phyloP scores from a whole-genome alignment of 106 monocot genomes.

The Dioscorea dumetorum region DNA sequence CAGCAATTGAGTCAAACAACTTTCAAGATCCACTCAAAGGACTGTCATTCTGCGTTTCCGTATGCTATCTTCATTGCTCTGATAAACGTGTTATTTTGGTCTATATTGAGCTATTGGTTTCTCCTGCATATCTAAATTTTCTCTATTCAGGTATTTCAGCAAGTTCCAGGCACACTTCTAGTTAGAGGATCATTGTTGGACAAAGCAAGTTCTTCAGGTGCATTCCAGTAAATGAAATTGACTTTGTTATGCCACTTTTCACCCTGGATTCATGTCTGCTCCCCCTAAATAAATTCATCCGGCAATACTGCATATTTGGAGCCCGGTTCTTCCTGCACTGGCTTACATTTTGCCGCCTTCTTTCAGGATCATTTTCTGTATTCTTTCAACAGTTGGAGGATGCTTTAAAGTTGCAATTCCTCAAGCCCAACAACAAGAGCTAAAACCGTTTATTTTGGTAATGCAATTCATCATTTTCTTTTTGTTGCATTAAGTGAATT shows the following conservation, averaged over 20 bases:
- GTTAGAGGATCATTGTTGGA: conserved; percentile 43
- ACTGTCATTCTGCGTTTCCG: conserved; percentile 37
- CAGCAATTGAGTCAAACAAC: conserved; percentile 1
- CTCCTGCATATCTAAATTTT: neutral
- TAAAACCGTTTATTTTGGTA: too few relatives aligned
- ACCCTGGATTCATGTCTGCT: too few relatives aligned
- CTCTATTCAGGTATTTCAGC: conserved; percentile 71
- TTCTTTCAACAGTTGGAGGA: conserved; percentile 35
- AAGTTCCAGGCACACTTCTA: conserved; percentile 84
- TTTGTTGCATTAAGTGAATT: too few relatives aligned
- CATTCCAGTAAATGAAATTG: neutral
- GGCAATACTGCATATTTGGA: too few relatives aligned
- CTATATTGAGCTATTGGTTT: neutral
- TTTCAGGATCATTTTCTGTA: conserved; percentile 30
- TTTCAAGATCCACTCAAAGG: conserved; percentile 1
- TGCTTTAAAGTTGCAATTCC: conserved; percentile 26
- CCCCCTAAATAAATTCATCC: too few relatives aligned
- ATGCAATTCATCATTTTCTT: too few relatives aligned
- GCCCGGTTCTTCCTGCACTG: neutral
- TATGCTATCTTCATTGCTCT: conserved; percentile 14
- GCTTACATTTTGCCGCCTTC: neutral
- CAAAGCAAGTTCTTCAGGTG: conserved; percentile 60
- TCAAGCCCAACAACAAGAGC: neutral
- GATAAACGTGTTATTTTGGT: too few relatives aligned
- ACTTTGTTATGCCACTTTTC: too few relatives aligned